These are phyloP conservation scores for Coccomyxa subellipsoidea DNA, from an alignment of 163 green algal genomes.

Conservation along the genomic window DNA sequence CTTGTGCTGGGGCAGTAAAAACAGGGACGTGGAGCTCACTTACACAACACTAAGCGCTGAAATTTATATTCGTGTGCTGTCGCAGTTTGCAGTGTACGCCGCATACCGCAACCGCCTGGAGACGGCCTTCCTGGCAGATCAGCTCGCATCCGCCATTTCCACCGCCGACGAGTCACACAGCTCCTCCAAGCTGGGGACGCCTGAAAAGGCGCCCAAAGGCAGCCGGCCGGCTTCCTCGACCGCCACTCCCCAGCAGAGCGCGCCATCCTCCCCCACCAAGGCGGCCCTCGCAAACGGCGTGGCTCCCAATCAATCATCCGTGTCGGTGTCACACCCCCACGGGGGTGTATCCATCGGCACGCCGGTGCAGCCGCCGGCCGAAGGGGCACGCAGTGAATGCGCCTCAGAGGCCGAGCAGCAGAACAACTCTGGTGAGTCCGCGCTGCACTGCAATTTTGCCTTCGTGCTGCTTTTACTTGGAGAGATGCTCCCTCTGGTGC, in stretches of 20 bases:
- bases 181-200: background rate
- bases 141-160: slow-evolving; percentile 43
- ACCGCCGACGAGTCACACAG: background rate
- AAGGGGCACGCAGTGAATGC: background rate
- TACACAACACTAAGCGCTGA: too few relatives aligned
- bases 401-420: background rate
- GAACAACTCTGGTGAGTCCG: background rate
- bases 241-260: background rate
- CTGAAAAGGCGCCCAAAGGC: background rate
- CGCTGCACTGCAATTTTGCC: background rate
- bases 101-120: slow-evolving; percentile 78
- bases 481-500: background rate
- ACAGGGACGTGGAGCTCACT: too few relatives aligned
- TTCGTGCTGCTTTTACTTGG: background rate
- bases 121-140: slow-evolving; percentile 69
- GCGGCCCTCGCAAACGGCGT: background rate
- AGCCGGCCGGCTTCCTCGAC: background rate
- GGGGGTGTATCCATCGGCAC: background rate
- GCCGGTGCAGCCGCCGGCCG: background rate
- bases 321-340: background rate
- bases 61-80: background rate
- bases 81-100: slow-evolving; percentile 69
- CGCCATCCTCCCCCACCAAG: background rate
- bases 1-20: too few relatives aligned
- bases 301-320: background rate